Evolutionary conservation across 371 early-diverging fungal species (phyloP).

Genomic region (Rhizopus arrhizus): DNA sequence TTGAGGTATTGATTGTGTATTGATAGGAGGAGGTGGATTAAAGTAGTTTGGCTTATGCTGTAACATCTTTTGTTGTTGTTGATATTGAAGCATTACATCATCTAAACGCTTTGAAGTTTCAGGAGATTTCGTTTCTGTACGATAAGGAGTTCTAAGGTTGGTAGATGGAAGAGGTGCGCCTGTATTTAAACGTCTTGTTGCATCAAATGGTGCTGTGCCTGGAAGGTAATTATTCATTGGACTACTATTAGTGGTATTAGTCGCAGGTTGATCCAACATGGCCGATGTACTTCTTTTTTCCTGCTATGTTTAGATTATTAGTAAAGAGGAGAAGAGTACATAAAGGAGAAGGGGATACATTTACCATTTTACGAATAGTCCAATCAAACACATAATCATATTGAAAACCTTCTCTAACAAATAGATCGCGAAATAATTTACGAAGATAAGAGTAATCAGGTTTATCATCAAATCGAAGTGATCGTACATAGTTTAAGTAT

Average conservation of each 20-base stretch:
- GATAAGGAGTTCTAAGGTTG: constrained; percentile 29
- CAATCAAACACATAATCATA: constrained; percentile 99
- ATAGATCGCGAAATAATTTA: constrained; percentile 93
- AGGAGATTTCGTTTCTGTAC: constrained; percentile 48
- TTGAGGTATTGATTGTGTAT: constrained; percentile 1
- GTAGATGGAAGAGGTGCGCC: constrained; percentile 41
- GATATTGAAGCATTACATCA: constrained; percentile 57
- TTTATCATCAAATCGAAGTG: constrained; percentile 97
- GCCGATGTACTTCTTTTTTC: constrained; percentile 27
- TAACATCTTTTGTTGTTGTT: constrained; percentile 48
- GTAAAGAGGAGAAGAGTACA: background rate
- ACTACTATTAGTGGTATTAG: background rate
- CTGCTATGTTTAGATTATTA: constrained; percentile 18
- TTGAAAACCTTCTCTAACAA: constrained; percentile 93
- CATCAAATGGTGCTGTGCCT: constrained; percentile 19
- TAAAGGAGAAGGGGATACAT: background rate
- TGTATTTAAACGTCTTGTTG: constrained; percentile 22
- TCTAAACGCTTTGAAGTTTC: constrained; percentile 52
- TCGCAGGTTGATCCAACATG: background rate
- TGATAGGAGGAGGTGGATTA: background rate
- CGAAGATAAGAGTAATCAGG: constrained; percentile 98
- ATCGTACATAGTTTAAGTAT: constrained; percentile 96
- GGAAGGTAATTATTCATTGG: constrained; percentile 18
- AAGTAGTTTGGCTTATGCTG: constrained; percentile 34
- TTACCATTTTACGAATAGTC: constrained; percentile 71